A percentile compares a stretch with the other conserved stretches of the same genome.
phyloP scores from a whole-genome alignment of 192 early-diverging fungal genomes.

The Entrophospora sp. region DNA sequence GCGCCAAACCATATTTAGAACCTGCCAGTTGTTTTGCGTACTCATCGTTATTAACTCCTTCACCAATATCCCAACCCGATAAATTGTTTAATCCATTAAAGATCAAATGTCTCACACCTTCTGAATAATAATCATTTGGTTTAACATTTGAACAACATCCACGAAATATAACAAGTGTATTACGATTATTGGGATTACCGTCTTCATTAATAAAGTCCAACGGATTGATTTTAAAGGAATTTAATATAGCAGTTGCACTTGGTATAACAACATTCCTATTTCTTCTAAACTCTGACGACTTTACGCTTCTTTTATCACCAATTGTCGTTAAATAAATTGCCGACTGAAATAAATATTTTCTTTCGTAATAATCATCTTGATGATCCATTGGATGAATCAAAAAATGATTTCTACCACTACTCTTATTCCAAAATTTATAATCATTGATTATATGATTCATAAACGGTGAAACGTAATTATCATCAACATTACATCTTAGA shows the following conservation, averaged over 20 bases:
- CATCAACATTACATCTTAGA: slow-evolving; percentile 33
- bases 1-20: slow-evolving; percentile 33
- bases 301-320: slow-evolving; percentile 31
- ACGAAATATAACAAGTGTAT: slow-evolving; percentile 31
- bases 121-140: slow-evolving; percentile 27
- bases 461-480: slow-evolving; percentile 32
- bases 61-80: slow-evolving; percentile 31
- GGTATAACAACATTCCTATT: slow-evolving; percentile 37
- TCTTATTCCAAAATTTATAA: slow-evolving; percentile 34
- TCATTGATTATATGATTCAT: slow-evolving; percentile 35
- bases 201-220: too few species aligned
- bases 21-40: slow-evolving; percentile 33
- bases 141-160: slow-evolving; percentile 24
- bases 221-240: slow-evolving; percentile 22
- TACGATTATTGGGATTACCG: slow-evolving; percentile 12
- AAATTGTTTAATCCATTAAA: slow-evolving; percentile 27
- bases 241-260: slow-evolving; percentile 27
- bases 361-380: slow-evolving; percentile 30
- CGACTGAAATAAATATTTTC: slow-evolving; percentile 16
- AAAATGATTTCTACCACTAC: slow-evolving; percentile 31
- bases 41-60: slow-evolving; percentile 21
- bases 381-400: slow-evolving; percentile 40
- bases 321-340: slow-evolving; percentile 38
- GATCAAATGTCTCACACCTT: slow-evolving; percentile 32
- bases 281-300: slow-evolving; percentile 21